Evolutionary conservation across 1,139 yeast species (phyloP), one percentile per base, ranked within the genome.

Genomic region (Pichia sp.): DNA sequence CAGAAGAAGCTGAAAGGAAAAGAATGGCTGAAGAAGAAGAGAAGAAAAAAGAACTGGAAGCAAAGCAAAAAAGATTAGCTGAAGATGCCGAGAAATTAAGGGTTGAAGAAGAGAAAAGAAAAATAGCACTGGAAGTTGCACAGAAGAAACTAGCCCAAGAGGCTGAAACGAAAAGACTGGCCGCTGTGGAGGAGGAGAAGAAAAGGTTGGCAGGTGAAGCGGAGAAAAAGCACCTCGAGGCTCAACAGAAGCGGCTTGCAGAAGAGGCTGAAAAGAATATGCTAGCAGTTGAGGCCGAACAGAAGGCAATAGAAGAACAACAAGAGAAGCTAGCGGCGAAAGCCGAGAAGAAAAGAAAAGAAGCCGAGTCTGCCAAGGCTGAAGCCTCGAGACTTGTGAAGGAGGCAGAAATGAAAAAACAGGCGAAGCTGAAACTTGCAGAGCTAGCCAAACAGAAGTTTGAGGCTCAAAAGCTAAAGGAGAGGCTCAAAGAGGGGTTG

Each of bases 361-460:
- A 23, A 8, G 45, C 45, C 8, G 31, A 42, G 19, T n/a, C 41
- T 38, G 45, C 45, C n/a, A 42, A 11, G 29, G 45, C 30, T 8
- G 31, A 45, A 32, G 6, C 8, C 6, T 5, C 29, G 8, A 16
- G 29, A 19, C 19, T n/a, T 32, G 31, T 11, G 8, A 30, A 45
- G 6, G 47, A 45, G 31, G 36, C 47, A 8, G 47, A 49, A 30
- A 29, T 49, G 42, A 49, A 31, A 42, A 19, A 8, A n/a, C 31
- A 43, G 40, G 47, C 52, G 6, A 30, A 32, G 36, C 15, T n/a
- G 8, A 50, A 45, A 31, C 32, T 50, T 5, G 49, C 49, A 8
- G 45, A 45, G 30, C 38, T 45, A 10, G 53, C 53, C 29, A 45
- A 38, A 26, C 43, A 36, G 30, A 47, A 38, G 34, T 23, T 36